Conservation (phyloP, 2,329 filamentous ascomycete species). For the Arthrobotrys musiformis region DNA sequence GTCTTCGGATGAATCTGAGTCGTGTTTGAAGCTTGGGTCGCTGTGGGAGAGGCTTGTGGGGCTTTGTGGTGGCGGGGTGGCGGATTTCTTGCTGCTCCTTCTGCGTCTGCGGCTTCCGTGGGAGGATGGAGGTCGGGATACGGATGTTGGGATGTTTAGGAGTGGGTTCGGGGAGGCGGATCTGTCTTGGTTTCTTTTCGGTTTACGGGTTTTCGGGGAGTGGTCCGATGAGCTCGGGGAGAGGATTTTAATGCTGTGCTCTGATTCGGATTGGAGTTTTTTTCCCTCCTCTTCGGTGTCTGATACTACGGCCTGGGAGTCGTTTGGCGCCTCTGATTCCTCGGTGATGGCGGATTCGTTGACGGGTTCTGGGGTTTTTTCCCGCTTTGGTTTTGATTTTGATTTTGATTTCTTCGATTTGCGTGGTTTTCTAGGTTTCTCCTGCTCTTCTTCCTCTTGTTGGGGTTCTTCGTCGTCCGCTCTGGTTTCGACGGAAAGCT, state of each 20-base stretch:
- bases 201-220: constrained; percentile 14
- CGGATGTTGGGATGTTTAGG: constrained; percentile 48
- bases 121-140: constrained; percentile 49
- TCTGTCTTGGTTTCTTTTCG: constrained; percentile 7
- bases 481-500: constrained; percentile 49
- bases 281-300: constrained; percentile 49
- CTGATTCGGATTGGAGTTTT: constrained; percentile 31
- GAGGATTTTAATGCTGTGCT: constrained; percentile 48
- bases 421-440: constrained; percentile 28
- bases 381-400: constrained; percentile 27
- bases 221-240: constrained; percentile 39
- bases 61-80: constrained; percentile 29
- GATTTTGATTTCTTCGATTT: constrained; percentile 44
- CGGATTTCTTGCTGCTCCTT: constrained; percentile 41
- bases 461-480: constrained; percentile 51
- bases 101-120: constrained; percentile 51
- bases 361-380: constrained; percentile 32
- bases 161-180: constrained; percentile 48
- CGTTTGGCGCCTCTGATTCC: constrained; percentile 41
- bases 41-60: constrained; percentile 52
- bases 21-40: constrained; percentile 34
- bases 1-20: constrained; percentile 21
- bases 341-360: constrained; percentile 52
- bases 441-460: constrained; percentile 9
- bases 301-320: constrained; percentile 46